These are phyloP conservation scores for Aureobasidium sp. DNA, from an alignment of 2,329 filamentous ascomycete genomes.

Conservation along the genomic window DNA sequence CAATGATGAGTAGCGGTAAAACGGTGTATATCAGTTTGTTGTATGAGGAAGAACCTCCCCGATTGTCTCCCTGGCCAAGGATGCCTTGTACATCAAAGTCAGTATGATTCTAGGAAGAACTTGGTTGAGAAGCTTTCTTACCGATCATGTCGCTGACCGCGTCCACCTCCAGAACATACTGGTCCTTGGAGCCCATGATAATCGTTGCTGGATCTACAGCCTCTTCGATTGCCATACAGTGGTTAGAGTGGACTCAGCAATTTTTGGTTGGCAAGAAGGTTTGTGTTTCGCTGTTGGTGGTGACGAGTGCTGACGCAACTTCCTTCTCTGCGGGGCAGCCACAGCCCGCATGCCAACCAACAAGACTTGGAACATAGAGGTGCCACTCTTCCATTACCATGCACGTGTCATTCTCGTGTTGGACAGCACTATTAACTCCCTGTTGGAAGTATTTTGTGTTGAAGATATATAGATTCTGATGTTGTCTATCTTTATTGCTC, in stretches of 20 bases:
- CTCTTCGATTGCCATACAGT: neutral
- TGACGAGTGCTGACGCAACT: conserved; percentile 13
- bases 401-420: too few relatives aligned
- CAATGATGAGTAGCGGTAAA: conserved; percentile 40
- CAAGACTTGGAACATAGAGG: neutral
- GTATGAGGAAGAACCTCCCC: conserved; percentile 6
- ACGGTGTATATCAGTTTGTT: conserved; percentile 40
- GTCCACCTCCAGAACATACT: neutral
- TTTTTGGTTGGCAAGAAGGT: neutral
- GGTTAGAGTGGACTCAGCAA: neutral
- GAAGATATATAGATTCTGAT: too few relatives aligned
- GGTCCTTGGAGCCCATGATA: neutral
- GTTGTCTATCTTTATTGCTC: too few relatives aligned
- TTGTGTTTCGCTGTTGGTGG: neutral
- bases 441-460: too few relatives aligned
- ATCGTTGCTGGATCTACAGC: neutral
- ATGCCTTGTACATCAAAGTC: neutral
- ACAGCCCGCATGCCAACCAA: too few relatives aligned
- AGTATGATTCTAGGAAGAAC: neutral
- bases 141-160: neutral
- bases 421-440: too few relatives aligned
- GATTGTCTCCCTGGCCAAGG: conserved; percentile 6
- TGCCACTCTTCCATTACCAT: neutral
- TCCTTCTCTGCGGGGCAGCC: neutral
- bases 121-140: neutral